Conservation (phyloP, 306 rosid genomes). For the Styphnolobium japonicum region DNA sequence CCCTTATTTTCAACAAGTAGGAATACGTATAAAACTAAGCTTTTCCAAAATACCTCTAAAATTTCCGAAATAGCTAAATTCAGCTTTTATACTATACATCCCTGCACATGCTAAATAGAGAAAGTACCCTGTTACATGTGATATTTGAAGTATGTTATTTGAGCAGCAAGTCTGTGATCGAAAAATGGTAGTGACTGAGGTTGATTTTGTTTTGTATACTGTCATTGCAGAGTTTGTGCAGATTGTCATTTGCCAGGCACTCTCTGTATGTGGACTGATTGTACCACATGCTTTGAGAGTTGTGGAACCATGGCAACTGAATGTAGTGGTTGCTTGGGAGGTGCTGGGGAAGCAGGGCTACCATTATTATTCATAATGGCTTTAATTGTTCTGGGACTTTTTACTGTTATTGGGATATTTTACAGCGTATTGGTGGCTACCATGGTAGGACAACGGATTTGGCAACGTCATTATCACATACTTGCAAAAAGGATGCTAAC, state of each 20-base stretch:
- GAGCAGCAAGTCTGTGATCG: not conserved
- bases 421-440: constrained; percentile 98
- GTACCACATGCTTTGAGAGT: constrained; percentile 97
- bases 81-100: not conserved
- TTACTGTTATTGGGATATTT: constrained; percentile 93
- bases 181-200: not conserved
- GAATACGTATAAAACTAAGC: not conserved
- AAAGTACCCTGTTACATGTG: not conserved
- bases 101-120: not conserved
- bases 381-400: constrained; percentile 82
- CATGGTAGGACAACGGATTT: constrained; percentile 97
- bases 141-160: not conserved
- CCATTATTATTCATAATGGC: constrained; percentile 88
- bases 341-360: constrained; percentile 98
- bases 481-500: constrained; percentile 98
- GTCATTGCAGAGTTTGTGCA: constrained; percentile 77
- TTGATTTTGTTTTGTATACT: constrained; percentile 9
- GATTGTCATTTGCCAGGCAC: constrained; percentile 99
- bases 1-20: not conserved
- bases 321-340: constrained; percentile 96
- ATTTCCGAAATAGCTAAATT: no score
- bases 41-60: not conserved
- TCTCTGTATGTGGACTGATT: constrained; percentile 98
- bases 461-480: constrained; percentile 99
- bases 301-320: constrained; percentile 95